phyloP scores from a whole-genome alignment of 192 early-diverging fungal genomes.

The Entophlyctis luteolus region DNA sequence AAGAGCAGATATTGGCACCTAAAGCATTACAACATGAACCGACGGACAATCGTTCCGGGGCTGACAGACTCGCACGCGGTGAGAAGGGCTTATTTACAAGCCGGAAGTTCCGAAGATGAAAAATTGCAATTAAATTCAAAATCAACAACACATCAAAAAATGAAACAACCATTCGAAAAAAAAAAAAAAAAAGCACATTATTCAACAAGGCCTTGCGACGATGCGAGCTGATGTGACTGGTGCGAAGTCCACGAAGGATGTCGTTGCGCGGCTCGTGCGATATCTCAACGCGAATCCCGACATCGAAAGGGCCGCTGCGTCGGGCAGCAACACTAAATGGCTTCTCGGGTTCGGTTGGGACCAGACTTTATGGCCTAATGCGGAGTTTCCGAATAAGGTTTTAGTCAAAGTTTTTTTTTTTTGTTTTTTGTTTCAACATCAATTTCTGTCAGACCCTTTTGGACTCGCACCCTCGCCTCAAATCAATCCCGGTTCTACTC shows the following conservation, averaged over 20 bases:
- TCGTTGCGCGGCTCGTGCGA: conserved; percentile 4
- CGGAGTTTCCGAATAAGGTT: conserved; percentile 38
- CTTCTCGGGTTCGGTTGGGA: conserved; percentile 53
- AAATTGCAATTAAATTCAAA: too few relatives aligned
- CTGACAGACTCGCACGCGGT: conserved; percentile 54
- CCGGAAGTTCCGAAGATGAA: too few relatives aligned
- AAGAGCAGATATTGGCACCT: neutral
- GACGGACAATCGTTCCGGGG: conserved; percentile 40
- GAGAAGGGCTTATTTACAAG: conserved; percentile 1
- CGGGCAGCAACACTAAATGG: conserved; percentile 26
- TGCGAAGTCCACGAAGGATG: conserved; percentile 7
- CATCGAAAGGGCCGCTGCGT: neutral
- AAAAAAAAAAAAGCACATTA: conserved; percentile 50
- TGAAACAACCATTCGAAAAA: too few relatives aligned
- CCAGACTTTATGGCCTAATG: conserved; percentile 41
- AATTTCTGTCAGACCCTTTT: conserved; percentile 32
- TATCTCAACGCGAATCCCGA: conserved; percentile 34
- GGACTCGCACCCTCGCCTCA: conserved; percentile 36
- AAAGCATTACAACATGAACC: neutral
- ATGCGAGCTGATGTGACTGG: conserved; percentile 31
- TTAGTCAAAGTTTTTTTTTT: neutral
- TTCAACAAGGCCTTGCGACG: conserved; percentile 28
- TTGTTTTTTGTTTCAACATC: neutral
- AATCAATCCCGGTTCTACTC: conserved; percentile 40
- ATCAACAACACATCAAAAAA: too few relatives aligned